Base-by-base conservation (phyloP, 352 stramenopile genomes). In the Lagenidium giganteum region DNA sequence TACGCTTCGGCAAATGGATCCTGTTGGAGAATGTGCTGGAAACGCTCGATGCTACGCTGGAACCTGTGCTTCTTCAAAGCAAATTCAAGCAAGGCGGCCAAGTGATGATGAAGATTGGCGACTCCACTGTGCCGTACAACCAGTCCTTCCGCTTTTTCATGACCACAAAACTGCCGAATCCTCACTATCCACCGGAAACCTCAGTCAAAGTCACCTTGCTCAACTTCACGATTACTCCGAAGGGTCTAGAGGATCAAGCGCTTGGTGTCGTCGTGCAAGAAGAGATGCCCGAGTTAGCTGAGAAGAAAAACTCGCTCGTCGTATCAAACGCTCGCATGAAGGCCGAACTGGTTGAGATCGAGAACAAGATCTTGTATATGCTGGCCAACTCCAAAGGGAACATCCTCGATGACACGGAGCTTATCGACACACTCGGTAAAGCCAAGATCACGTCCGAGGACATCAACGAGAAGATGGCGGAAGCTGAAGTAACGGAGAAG, bases 301-400 rank as follows among this genome's bases (percentile, higher is more conserved):
- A 96, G 61, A 96, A 96, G 55, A 97, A 97, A 44, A 97, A 96
- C 62, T 88, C 79, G 25, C 69, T 97, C 9, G 87, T 97, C 11
- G 77, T 96, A 5, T 88, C 82, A 0, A 96, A 96, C 37, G 87
- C 89, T 2, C 72, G 82, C 14, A 96, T 96, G 84, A 95, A 95
- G 27, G 86, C 86, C 1, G 84, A 97, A 43, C 76, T 97, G 2
- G 75, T 95, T 18, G 89, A 97, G 51, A 95, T 97, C 42, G 89
- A 97, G 46, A 95, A 96, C 65, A 92, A 94, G 29, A 97, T 97
- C 26, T 41, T 97, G 52, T 95, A 92, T 59, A 93, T 97, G 77
- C 61, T 97, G 8, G 83, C 79, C 22, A 96, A 96, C 54, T 96
- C 86, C 2, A 93, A 95, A 42, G 89, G 89, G 9, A 96, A 96